Evolutionary conservation across 495 filamentous ascomycete genomes (phyloP).

Genomic region (Evernia prunastri): DNA sequence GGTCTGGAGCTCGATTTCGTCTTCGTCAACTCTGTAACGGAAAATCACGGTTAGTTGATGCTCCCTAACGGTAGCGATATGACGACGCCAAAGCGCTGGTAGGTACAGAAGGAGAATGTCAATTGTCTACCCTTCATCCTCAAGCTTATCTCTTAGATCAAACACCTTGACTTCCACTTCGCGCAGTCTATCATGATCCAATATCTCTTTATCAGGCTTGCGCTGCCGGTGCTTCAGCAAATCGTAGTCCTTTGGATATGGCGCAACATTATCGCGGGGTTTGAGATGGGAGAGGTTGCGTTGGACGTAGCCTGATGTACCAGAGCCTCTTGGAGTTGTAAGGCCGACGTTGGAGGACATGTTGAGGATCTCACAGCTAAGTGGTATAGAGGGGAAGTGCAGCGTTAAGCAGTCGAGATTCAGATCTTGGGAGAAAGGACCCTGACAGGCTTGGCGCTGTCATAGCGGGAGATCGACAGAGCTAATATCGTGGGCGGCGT

Average conservation of each 20-base stretch:
- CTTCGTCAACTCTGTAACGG: conserved; percentile 56
- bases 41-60: not conserved
- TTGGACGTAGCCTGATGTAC: conserved; percentile 96
- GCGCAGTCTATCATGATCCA: conserved; percentile 86
- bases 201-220: conserved; percentile 80
- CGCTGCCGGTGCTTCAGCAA: conserved; percentile 62
- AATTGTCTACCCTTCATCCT: conserved; percentile 86
- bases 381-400: not conserved
- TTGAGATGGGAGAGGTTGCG: conserved; percentile 83
- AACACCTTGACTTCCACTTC: conserved; percentile 89
- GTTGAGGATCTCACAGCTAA: conserved; percentile 5
- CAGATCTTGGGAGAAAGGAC: not conserved
- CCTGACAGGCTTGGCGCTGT: conserved; percentile 17
- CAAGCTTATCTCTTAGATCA: conserved; percentile 78
- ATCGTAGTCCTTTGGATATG: conserved; percentile 61
- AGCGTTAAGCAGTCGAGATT: not conserved
- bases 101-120: too few relatives aligned
- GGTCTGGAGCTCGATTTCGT: conserved; percentile 69
- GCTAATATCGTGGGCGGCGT: not conserved
- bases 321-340: conserved; percentile 85
- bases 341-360: conserved; percentile 99
- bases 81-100: not conserved
- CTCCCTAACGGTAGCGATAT: not conserved
- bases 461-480: conserved; percentile 16
- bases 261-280: conserved; percentile 57